Base-by-base conservation (phyloP, 495 filamentous ascomycete genomes). In the Bathelium albidoporum region DNA sequence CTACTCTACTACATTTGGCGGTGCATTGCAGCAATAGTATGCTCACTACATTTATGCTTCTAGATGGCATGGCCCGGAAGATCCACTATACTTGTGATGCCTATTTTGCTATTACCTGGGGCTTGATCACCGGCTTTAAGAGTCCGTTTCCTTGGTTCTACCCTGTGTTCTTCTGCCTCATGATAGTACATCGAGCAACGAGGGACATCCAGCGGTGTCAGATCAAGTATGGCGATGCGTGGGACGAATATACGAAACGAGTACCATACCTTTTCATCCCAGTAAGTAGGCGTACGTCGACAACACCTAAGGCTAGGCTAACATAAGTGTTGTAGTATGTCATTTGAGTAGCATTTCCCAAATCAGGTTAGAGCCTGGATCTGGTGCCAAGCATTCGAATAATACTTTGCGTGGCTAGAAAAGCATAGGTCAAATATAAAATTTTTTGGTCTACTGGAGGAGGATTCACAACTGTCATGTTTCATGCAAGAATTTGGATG, bases 61-160 rank as follows among this genome's bases (percentile, higher is more conserved):
- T 65, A 80, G 77, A 95, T 70, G 88, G 87, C 62, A 83, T 90
- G 65, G 94, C 93, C 31, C 86, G 94, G 72, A 98, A 98, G 79
- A 85, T 96, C 60, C 92, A 98, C 75, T 97, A 97, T 72, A 87
- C 89, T 4, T 95, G 90, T 75, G 94, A 98, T 73, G 79, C 88
- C 12, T 91, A 81, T 74, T 96, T 97, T 68, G 85, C 91, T 31
- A 64, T 86, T 55, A 80, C 78, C 65, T 88, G 85, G 85, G 85
- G 81, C 32, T 66, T 86, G 49, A 81, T 88, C 69, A 86, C 83
- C 28, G 85, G 85, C 14, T 87, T 87, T 75, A 79, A 77, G 24
- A 89, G 85, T 73, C 93, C 94, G 2, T 91, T 97, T 77, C 94
- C 94, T 1, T 98, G 93, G 92, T 98, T 98, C 75, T 95, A 97